These are phyloP conservation scores for Neurospora sp. DNA, from an alignment of 495 filamentous ascomycete species.

Conservation along the genomic window DNA sequence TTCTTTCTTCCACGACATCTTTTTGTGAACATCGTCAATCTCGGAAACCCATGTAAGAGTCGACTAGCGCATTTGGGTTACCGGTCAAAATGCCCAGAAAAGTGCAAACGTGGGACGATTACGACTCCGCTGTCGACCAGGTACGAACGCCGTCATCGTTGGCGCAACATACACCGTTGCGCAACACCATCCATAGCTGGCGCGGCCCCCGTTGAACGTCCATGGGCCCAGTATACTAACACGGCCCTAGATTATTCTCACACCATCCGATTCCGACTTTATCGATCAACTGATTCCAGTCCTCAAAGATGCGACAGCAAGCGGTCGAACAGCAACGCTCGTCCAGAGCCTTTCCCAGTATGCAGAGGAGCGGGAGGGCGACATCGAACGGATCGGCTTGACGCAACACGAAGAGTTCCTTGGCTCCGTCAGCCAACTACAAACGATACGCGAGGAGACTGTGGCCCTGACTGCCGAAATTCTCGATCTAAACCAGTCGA, in stretches of 20 bases:
- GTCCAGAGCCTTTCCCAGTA: constrained; percentile 69
- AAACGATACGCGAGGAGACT: constrained; percentile 80
- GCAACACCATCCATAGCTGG: neutral
- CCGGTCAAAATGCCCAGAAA: constrained; percentile 33
- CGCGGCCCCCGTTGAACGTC: neutral
- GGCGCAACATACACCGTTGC: neutral
- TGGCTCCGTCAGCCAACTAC: constrained; percentile 81
- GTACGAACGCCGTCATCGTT: constrained; percentile 14
- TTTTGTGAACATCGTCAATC: neutral
- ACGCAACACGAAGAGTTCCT: constrained; percentile 96
- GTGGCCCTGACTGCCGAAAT: constrained; percentile 85
- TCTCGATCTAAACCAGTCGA: constrained; percentile 81
- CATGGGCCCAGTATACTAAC: neutral
- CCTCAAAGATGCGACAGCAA: constrained; percentile 75
- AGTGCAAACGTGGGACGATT: constrained; percentile 42
- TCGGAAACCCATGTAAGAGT: neutral
- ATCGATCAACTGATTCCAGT: constrained; percentile 90
- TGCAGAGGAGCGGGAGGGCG: constrained; percentile 72
- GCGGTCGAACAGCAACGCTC: constrained; percentile 63
- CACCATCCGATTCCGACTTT: constrained; percentile 84
- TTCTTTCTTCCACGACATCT: neutral
- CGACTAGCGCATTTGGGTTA: neutral
- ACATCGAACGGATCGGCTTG: constrained; percentile 92
- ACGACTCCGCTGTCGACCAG: constrained; percentile 43
- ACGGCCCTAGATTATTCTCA: constrained; percentile 67